Base-by-base conservation (phyloP, 192 early-diverging fungal genomes). In the Oehlia diaphana region DNA sequence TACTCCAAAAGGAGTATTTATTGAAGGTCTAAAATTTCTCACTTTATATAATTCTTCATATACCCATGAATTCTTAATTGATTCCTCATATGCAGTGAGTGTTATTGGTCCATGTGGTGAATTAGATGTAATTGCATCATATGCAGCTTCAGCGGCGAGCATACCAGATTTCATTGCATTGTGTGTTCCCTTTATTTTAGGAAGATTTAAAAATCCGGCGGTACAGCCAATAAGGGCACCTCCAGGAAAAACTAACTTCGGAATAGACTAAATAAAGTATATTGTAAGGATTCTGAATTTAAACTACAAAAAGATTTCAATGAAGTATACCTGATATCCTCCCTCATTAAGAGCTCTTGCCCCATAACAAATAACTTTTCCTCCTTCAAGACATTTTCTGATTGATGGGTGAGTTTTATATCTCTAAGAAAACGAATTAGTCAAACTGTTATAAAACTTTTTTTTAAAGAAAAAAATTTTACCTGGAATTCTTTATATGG, bases 101-200 rank as follows among this genome's bases (percentile, higher is more conserved):
- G 91, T 88, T 53, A 99, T 74, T 2, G 96, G 93, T 19, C 83
- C 81, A 35, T 81, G 76, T 9, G 86, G 85, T 21, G 81, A 81
- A 33, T 88, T 86, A 10, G 81, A 86, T 16, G 88, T 81, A 28
- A 95, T 85, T 5, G 92, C 89, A 21, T 93, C 92, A 83, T 91
- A 96, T 4, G 94, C 92, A 50, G 95, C 90, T 82, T 99, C 98
- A 35, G 92, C 98, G 44, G 97, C 98, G 71, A 99, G 83, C 87
- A 99, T 98, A 44, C 97, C 97, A 28, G 94, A 96, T 86, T 96
- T 96, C 96, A 99, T 98, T 63, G 98, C 96, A n/a, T 94, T 99
- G 87, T 99, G 98, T 1, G 97, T 99, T 53, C 98, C 98, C 87
- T 99, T 99, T 82, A 99, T 98, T 87, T 99, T 99, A 74, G 96